Evolutionary conservation across 257 asterid genomes (phyloP).

Genomic region (Sherardia arvensis): DNA sequence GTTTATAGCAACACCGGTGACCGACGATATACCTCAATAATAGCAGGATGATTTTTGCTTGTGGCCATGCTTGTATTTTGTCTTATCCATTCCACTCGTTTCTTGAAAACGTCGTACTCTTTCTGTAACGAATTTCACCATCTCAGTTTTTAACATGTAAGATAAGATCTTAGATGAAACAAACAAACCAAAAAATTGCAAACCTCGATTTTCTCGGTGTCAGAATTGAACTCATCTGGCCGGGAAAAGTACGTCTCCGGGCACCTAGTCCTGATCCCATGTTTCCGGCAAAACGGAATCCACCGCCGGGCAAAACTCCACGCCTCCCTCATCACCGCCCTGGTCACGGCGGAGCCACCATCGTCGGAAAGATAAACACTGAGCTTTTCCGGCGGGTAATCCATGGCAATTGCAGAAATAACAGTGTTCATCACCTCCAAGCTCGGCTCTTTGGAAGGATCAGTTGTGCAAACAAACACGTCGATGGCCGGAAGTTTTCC

Average conservation of each 20-base stretch:
- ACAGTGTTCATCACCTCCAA: constrained; percentile 67
- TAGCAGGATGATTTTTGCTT: constrained; percentile 29
- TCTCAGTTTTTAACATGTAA: neutral
- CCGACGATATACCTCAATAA: constrained; percentile 50
- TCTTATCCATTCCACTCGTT: constrained; percentile 18
- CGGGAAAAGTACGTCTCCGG: constrained; percentile 38
- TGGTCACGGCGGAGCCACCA: constrained; percentile 36
- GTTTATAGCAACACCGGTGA: too few species aligned
- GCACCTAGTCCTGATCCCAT: constrained; percentile 31
- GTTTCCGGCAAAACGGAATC: constrained; percentile 55
- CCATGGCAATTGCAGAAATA: constrained; percentile 60
- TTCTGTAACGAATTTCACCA: constrained; percentile 17
- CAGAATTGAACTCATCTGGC: constrained; percentile 20
- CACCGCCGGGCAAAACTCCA: constrained; percentile 35
- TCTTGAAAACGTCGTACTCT: constrained; percentile 29
- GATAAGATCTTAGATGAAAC: neutral
- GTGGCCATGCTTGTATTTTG: constrained; percentile 12
- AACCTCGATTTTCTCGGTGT: constrained; percentile 35
- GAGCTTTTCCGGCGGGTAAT: constrained; percentile 52
- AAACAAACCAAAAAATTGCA: neutral
- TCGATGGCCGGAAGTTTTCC: constrained; percentile 40
- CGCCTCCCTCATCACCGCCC: constrained; percentile 30
- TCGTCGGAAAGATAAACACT: constrained; percentile 56
- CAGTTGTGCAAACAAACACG: constrained; percentile 57
- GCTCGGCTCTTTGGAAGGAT: constrained; percentile 50